phyloP scores from a whole-genome alignment of 495 filamentous ascomycete genomes.

The Penicillium riverlandense region DNA sequence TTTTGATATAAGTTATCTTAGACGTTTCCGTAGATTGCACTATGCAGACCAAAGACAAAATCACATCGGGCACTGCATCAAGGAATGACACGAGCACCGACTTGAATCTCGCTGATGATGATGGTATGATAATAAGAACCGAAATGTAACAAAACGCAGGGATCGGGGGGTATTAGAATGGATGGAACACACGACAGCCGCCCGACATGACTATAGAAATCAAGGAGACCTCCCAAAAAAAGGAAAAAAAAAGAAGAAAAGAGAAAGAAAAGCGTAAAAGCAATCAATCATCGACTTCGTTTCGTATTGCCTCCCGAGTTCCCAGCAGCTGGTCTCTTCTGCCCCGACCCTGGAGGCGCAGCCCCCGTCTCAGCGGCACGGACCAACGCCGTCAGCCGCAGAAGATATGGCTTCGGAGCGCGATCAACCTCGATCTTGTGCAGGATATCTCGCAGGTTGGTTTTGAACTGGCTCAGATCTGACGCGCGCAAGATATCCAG shows the following conservation, averaged over 20 bases:
- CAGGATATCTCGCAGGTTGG: constrained; percentile 26
- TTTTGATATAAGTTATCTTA: no score
- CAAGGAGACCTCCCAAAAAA: background rate
- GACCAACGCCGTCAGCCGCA: constrained; percentile 23
- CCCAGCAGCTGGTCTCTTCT: constrained; percentile 30
- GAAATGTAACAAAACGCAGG: no score
- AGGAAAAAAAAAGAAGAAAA: constrained; percentile 1
- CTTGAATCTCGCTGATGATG: no score
- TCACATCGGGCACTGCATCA: background rate
- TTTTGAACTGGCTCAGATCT: constrained; percentile 24
- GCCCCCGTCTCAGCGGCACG: constrained; percentile 22
- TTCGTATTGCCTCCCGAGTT: constrained; percentile 24
- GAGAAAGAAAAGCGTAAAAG: constrained; percentile 3
- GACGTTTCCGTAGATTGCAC: no score
- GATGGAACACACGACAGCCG: constrained; percentile 15
- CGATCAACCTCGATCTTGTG: constrained; percentile 34
- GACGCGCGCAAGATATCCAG: constrained; percentile 27
- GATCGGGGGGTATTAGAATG: constrained; percentile 20
- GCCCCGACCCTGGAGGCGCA: constrained; percentile 12
- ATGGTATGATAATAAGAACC: no score
- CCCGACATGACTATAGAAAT: constrained; percentile 5
- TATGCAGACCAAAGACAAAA: no score
- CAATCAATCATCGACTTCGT: constrained; percentile 22
- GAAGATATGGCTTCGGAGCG: constrained; percentile 29
- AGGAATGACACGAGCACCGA: background rate